Percentiles rank a stretch among this genome's conserved stretches.
Evolutionary conservation across 116 monocot genomes (phyloP).

Genomic region (Dioscorea cayenensis): DNA sequence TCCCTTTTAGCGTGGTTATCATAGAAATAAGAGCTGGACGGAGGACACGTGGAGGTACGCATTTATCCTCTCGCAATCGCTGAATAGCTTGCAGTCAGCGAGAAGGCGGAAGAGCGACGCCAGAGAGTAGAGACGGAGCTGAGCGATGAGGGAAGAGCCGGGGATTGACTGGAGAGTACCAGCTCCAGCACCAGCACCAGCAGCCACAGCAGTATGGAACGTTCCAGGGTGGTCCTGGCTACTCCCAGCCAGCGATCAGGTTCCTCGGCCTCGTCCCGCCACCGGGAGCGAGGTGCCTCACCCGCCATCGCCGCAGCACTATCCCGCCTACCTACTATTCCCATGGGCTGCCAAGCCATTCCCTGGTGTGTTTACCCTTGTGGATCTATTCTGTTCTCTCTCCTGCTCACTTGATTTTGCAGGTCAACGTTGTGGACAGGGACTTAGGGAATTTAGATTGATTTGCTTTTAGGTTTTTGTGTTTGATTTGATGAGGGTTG

Average conservation of each 20-base stretch:
- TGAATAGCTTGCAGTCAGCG: too few species aligned
- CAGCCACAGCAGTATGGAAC: conserved; percentile 43
- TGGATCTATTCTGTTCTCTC: neutral
- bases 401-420: too few species aligned
- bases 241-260: conserved; percentile 40
- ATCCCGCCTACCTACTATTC: conserved; percentile 25
- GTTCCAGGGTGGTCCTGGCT: conserved; percentile 23
- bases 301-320: conserved; percentile 13
- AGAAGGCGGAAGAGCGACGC: neutral
- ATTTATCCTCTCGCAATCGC: too few species aligned
- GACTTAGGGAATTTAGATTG: neutral
- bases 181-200: neutral
- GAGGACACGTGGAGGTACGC: too few species aligned
- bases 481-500: neutral
- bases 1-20: too few species aligned
- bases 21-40: too few species aligned
- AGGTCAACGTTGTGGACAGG: too few species aligned
- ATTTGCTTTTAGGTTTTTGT: neutral
- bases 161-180: neutral
- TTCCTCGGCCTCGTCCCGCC: conserved; percentile 65
- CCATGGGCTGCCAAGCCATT: conserved; percentile 59
- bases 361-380: conserved; percentile 24
- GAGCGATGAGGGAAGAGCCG: conserved; percentile 5
- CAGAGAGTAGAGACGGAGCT: neutral
- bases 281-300: conserved; percentile 31